Evolutionary conservation across 257 asterid genomes (phyloP).

Genomic region (Verbena officinalis): DNA sequence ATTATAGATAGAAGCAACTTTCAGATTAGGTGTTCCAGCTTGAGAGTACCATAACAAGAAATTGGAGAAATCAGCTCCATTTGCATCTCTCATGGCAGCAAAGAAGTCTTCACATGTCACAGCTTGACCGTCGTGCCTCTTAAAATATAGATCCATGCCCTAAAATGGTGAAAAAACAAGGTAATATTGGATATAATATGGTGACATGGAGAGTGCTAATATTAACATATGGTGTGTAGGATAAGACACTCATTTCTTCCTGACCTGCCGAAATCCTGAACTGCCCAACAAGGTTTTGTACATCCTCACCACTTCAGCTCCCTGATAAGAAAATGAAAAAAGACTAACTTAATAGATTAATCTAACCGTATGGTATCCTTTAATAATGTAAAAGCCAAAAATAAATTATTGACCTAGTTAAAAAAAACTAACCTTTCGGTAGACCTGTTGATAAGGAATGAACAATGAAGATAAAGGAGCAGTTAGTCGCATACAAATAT

Average conservation of each 20-base stretch:
- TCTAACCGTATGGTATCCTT: constrained; percentile 4
- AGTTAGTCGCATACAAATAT: constrained; percentile 23
- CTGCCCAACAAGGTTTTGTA: constrained; percentile 82
- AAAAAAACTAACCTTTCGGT: constrained; percentile 54
- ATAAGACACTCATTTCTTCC: background rate
- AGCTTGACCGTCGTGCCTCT: constrained; percentile 92
- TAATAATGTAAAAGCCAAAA: background rate
- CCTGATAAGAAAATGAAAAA: constrained; percentile 44
- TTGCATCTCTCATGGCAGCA: constrained; percentile 99
- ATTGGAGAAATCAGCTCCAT: constrained; percentile 78
- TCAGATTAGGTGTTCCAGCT: constrained; percentile 92
- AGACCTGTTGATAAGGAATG: constrained; percentile 56
- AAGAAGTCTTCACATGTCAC: constrained; percentile 87
- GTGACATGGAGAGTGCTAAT: background rate
- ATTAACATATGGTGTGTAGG: constrained; percentile 4
- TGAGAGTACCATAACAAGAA: constrained; percentile 96
- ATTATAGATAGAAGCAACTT: constrained; percentile 59
- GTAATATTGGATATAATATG: constrained; percentile 2
- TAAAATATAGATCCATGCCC: constrained; percentile 88
- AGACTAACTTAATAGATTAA: too few relatives aligned
- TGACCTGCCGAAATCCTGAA: constrained; percentile 80
- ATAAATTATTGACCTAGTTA: constrained; percentile 7
- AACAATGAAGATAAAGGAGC: constrained; percentile 28
- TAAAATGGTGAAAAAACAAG: constrained; percentile 29
- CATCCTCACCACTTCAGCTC: constrained; percentile 96